Evolutionary conservation across 345 rosid genomes (phyloP).

Genomic region (Pistacia vera): DNA sequence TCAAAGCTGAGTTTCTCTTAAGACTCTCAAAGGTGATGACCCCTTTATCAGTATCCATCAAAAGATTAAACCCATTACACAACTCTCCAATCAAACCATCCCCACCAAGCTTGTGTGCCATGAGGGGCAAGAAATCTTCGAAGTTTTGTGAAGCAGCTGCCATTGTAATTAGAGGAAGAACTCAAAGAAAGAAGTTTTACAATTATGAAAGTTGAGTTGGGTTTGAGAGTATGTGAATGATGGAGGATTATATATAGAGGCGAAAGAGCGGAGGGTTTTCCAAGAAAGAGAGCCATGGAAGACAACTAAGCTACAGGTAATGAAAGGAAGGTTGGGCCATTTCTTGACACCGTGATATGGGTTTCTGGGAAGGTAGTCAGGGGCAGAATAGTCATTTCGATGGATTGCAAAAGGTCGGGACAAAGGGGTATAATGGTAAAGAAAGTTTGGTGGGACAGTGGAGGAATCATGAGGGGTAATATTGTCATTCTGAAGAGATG

Average conservation of each 20-base stretch:
- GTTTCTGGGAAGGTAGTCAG: slow-evolving; percentile 39
- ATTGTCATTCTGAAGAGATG: not conserved
- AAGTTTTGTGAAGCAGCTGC: slow-evolving; percentile 44
- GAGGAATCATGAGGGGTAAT: not conserved
- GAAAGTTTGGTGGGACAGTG: too few species aligned
- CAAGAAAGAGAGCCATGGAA: slow-evolving; percentile 55
- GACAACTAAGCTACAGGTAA: slow-evolving; percentile 61
- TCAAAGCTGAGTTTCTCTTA: slow-evolving; percentile 51
- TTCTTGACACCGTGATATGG: not conserved
- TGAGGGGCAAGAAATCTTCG: slow-evolving; percentile 69
- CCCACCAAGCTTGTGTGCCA: slow-evolving; percentile 83
- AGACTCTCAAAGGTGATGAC: slow-evolving; percentile 79
- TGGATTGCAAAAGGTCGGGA: not conserved
- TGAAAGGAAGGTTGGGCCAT: slow-evolving; percentile 23
- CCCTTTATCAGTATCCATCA: slow-evolving; percentile 67
- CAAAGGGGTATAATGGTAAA: not conserved
- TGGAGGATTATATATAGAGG: slow-evolving; percentile 19
- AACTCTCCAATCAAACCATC: slow-evolving; percentile 77
- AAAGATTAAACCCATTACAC: slow-evolving; percentile 76
- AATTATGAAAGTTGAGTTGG: not conserved
- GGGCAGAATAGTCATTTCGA: slow-evolving; percentile 27
- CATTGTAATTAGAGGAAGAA: slow-evolving; percentile 27
- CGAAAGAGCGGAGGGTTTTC: slow-evolving; percentile 38
- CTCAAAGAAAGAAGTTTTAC: not conserved
- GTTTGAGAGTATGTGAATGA: not conserved